Conservation (phyloP, 192 early-diverging fungal species). For the Podila horticola region DNA sequence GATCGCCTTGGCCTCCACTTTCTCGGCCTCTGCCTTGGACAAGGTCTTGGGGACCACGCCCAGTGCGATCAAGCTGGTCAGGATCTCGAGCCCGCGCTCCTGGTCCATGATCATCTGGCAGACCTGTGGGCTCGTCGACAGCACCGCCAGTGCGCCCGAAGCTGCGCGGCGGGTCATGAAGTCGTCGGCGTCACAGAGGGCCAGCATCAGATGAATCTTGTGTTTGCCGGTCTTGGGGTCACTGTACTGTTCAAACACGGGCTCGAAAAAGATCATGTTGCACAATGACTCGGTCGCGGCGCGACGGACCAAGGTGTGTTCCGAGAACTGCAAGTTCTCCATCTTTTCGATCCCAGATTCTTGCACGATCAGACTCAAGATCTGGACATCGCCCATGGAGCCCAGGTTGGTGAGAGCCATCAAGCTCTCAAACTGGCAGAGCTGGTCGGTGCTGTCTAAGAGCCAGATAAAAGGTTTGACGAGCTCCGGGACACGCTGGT, state of each 20-base stretch:
- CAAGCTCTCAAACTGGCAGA: constrained; percentile 89
- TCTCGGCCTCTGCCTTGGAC: constrained; percentile 12
- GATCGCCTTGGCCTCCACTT: constrained; percentile 50
- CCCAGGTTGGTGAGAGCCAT: constrained; percentile 95
- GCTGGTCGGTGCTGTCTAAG: constrained; percentile 65
- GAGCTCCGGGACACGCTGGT: constrained; percentile 71
- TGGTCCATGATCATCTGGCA: constrained; percentile 68
- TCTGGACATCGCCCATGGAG: constrained; percentile 66
- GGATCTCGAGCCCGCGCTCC: constrained; percentile 62
- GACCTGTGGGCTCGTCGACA: constrained; percentile 65
- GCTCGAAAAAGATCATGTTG: constrained; percentile 89
- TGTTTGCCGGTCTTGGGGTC: constrained; percentile 57
- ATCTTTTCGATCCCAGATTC: constrained; percentile 75
- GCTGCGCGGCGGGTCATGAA: constrained; percentile 84
- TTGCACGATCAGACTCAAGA: constrained; percentile 41
- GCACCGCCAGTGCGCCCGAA: constrained; percentile 85
- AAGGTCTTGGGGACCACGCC: constrained; percentile 22
- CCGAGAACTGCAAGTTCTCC: constrained; percentile 84
- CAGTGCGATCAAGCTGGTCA: constrained; percentile 62
- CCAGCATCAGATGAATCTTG: constrained; percentile 82
- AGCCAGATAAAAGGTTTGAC: constrained; percentile 77
- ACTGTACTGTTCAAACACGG: constrained; percentile 84
- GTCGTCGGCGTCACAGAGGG: constrained; percentile 90
- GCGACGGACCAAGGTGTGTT: constrained; percentile 79
- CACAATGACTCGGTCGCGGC: constrained; percentile 93